Evolutionary conservation across 164 flowering plant genomes (phyloP).

Genomic region (Buxus sempervirens): DNA sequence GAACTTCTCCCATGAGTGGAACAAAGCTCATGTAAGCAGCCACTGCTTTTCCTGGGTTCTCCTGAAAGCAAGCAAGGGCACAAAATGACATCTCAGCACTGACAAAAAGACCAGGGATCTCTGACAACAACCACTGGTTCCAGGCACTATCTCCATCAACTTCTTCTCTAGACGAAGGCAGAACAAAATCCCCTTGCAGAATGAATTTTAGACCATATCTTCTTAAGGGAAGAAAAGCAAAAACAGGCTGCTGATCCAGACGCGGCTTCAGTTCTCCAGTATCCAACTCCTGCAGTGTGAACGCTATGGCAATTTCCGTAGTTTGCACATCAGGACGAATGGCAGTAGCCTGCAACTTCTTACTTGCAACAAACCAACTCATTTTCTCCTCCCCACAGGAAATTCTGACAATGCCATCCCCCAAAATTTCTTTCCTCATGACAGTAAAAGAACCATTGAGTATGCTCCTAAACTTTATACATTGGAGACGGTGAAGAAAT

Average conservation of each 20-base stretch:
- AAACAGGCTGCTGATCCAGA: conserved; percentile 78
- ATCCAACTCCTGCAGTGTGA: conserved; percentile 58
- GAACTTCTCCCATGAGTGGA: conserved; percentile 94
- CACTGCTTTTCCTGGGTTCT: conserved; percentile 69
- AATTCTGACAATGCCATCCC: conserved; percentile 70
- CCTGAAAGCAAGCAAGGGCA: conserved; percentile 65
- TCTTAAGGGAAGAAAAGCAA: conserved; percentile 93
- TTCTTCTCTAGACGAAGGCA: conserved; percentile 97
- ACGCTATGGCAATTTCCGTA: conserved; percentile 89
- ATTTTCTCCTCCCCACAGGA: conserved; percentile 70
- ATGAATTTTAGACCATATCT: conserved; percentile 92
- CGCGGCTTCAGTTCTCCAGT: conserved; percentile 48
- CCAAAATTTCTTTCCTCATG: conserved; percentile 71
- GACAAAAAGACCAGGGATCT: conserved; percentile 79
- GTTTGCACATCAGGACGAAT: conserved; percentile 57
- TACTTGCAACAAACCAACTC: conserved; percentile 77
- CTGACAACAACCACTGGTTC: conserved; percentile 94
- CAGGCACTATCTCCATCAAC: conserved; percentile 91
- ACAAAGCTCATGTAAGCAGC: conserved; percentile 82
- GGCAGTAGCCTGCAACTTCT: conserved; percentile 45
- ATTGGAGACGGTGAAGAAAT: conserved; percentile 87
- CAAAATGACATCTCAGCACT: conserved; percentile 70
- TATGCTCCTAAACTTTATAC: conserved; percentile 68
- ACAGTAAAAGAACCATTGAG: conserved; percentile 49
- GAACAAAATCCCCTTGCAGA: conserved; percentile 92